phyloP scores from a whole-genome alignment of 371 early-diverging fungal genomes.

The Rhizopus arrhizus region DNA sequence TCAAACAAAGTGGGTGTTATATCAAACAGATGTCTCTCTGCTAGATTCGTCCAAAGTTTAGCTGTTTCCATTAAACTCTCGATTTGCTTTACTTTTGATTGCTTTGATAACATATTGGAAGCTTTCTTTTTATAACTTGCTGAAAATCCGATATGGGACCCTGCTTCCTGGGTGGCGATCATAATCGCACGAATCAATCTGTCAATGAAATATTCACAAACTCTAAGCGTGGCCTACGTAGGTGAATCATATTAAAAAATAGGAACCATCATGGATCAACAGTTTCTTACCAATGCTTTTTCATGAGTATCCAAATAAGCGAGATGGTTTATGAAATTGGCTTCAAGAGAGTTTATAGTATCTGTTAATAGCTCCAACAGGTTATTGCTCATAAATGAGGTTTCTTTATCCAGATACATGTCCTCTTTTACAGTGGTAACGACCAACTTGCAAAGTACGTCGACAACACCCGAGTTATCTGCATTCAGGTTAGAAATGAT shows the following conservation, averaged over 20 bases:
- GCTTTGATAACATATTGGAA: conserved; percentile 16
- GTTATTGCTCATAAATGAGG: conserved; percentile 4
- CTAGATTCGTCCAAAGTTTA: conserved; percentile 11
- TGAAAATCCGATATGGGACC: not conserved
- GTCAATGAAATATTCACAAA: conserved; percentile 39
- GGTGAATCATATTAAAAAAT: not conserved
- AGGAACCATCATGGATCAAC: no score
- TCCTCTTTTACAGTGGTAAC: conserved; percentile 21
- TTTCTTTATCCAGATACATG: not conserved
- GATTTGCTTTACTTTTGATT: conserved; percentile 13
- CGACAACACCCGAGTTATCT: conserved; percentile 48
- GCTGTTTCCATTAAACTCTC: conserved; percentile 10
- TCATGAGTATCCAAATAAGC: not conserved
- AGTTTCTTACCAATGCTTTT: not conserved
- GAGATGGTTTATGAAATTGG: conserved; percentile 7
- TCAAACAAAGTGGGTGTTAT: not conserved
- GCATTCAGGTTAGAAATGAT: conserved; percentile 39
- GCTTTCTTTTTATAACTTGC: conserved; percentile 4
- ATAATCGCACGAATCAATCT: conserved; percentile 24
- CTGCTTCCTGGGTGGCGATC: conserved; percentile 10
- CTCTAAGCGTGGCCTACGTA: conserved; percentile 20
- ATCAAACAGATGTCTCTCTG: conserved; percentile 5
- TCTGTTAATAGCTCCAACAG: conserved; percentile 17
- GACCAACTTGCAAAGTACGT: conserved; percentile 36
- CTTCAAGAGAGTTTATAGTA: conserved; percentile 6